Percentiles rank a stretch among this genome's conserved stretches.
Evolutionary conservation across 495 filamentous ascomycete species (phyloP).

Genomic region (Elasticomyces elasticus): DNA sequence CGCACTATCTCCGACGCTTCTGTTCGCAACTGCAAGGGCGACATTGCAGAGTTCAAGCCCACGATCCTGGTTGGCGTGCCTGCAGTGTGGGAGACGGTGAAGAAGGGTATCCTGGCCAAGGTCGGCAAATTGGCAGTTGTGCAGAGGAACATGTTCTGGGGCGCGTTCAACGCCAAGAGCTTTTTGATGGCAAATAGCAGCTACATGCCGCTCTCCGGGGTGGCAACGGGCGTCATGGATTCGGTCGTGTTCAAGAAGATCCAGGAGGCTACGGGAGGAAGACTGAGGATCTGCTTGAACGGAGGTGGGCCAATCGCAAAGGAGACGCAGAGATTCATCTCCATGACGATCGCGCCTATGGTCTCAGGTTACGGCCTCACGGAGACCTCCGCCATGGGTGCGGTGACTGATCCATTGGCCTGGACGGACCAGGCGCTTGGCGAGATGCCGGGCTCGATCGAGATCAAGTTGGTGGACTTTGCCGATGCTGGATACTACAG

Average conservation of each 20-base stretch:
- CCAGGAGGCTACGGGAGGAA: conserved; percentile 35
- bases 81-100: conserved; percentile 94
- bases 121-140: conserved; percentile 65
- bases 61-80: conserved; percentile 90
- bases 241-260: conserved; percentile 37
- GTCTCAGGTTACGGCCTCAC: conserved; percentile 82
- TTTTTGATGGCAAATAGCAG: conserved; percentile 50
- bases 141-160: conserved; percentile 84
- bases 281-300: conserved; percentile 35
- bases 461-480: conserved; percentile 94
- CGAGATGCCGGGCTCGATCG: conserved; percentile 67
- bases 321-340: conserved; percentile 38
- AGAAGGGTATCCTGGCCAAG: conserved; percentile 90
- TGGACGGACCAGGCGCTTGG: conserved; percentile 81
- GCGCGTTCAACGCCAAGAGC: conserved; percentile 71
- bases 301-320: conserved; percentile 37
- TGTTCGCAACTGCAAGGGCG: conserved; percentile 87
- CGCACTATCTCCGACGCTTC: conserved; percentile 83
- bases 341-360: conserved; percentile 36
- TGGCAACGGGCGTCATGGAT: conserved; percentile 51
- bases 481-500: conserved; percentile 83
- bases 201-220: conserved; percentile 39
- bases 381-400: conserved; percentile 90
- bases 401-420: conserved; percentile 76
- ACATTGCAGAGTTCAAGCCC: conserved; percentile 88